These are phyloP conservation scores for Saccharomycopsis fermentans DNA, from an alignment of 805 yeast genomes.

Conservation along the genomic window DNA sequence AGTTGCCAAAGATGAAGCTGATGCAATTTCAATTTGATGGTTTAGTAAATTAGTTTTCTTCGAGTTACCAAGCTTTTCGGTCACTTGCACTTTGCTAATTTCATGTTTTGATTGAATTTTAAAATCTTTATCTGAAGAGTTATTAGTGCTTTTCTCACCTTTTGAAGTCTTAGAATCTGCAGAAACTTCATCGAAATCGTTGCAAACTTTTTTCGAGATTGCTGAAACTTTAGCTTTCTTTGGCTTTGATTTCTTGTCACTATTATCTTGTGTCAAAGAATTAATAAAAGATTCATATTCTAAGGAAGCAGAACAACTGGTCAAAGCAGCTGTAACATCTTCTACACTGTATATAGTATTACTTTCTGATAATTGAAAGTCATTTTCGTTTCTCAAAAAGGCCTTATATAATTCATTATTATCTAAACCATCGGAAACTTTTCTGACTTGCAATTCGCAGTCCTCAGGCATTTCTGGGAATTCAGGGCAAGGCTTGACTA, in stretches of 20 bases:
- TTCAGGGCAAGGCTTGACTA: background rate
- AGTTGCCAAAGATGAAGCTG: background rate
- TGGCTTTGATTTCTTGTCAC: background rate
- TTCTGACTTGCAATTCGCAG: background rate
- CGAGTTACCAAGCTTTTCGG: background rate
- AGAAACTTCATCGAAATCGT: background rate
- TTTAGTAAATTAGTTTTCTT: background rate
- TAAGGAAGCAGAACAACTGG: background rate
- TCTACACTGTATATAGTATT: background rate
- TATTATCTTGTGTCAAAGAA: background rate
- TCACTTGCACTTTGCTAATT: background rate
- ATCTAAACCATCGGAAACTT: background rate
- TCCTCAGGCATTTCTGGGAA: background rate
- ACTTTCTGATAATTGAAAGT: background rate
- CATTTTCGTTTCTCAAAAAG: background rate
- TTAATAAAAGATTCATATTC: background rate
- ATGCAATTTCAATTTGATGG: background rate
- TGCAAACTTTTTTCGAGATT: background rate
- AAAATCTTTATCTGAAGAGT: too few species aligned
- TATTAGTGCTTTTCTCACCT: background rate
- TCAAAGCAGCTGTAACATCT: background rate
- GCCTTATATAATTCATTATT: background rate
- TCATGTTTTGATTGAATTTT: background rate
- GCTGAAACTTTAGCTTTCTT: background rate
- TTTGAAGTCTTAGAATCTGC: background rate